These are phyloP conservation scores for Arachnomyces sp. DNA, from an alignment of 2,329 filamentous ascomycete genomes.

Conservation along the genomic window DNA sequence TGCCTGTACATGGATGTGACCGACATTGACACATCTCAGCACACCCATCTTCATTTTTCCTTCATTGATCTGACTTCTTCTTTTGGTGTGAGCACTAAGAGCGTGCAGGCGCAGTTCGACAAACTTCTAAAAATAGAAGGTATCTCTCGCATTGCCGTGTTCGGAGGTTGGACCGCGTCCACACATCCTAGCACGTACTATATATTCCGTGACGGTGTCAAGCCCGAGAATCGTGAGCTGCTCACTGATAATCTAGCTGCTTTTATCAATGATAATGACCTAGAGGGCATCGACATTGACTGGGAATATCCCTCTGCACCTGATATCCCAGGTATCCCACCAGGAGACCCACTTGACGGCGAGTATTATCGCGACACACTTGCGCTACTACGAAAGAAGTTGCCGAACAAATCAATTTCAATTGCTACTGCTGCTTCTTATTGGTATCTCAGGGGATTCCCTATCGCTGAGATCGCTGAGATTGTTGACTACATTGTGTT, in stretches of 20 bases:
- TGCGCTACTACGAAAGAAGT: slow-evolving; percentile 12
- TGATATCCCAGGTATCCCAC: slow-evolving; percentile 31
- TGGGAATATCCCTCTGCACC: slow-evolving; percentile 33
- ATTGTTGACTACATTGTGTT: slow-evolving; percentile 29
- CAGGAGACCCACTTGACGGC: slow-evolving; percentile 21
- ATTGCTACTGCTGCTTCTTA: slow-evolving; percentile 23
- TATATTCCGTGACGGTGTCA: slow-evolving; percentile 32
- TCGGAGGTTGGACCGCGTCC: slow-evolving; percentile 40
- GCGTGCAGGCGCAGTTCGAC: slow-evolving; percentile 22
- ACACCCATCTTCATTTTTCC: slow-evolving; percentile 30
- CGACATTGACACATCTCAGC: slow-evolving; percentile 15
- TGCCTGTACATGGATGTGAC: slow-evolving; percentile 23
- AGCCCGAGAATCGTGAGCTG: slow-evolving; percentile 28
- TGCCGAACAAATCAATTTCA: slow-evolving; percentile 18
- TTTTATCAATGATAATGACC: slow-evolving; percentile 32
- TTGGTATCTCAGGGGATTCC: slow-evolving; percentile 27
- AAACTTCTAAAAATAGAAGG: slow-evolving; percentile 23
- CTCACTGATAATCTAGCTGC: slow-evolving; percentile 31
- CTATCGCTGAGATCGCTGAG: slow-evolving; percentile 19
- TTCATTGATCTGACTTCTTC: slow-evolving; percentile 28
- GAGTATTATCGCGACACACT: slow-evolving; percentile 30
- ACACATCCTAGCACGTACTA: slow-evolving; percentile 29
- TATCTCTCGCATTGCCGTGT: slow-evolving; percentile 35
- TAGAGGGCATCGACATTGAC: slow-evolving; percentile 37
- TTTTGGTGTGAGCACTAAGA: slow-evolving; percentile 22